phyloP scores from a whole-genome alignment of 495 filamentous ascomycete genomes.

The Cryomyces minteri region DNA sequence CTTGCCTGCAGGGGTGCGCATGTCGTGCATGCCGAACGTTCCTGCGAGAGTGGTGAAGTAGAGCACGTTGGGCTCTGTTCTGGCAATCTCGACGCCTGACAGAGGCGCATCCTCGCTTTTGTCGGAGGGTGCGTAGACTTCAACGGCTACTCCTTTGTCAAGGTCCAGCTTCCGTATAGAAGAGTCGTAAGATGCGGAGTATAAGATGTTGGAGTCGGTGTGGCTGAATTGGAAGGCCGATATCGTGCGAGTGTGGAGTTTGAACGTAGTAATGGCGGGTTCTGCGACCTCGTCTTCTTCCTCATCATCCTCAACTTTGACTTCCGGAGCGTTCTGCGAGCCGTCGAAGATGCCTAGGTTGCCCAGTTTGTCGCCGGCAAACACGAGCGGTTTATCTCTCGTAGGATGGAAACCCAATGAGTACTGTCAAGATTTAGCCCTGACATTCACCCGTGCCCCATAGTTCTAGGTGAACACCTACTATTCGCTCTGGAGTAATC shows the following conservation, averaged over 20 bases:
- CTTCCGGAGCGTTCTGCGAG: conserved; percentile 41
- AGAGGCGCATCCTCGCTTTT: conserved; percentile 54
- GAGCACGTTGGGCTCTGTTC: conserved; percentile 49
- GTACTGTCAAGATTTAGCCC: conserved; percentile 23
- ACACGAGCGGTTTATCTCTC: conserved; percentile 68
- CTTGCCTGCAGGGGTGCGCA: conserved; percentile 34
- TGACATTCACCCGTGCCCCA: too few species aligned
- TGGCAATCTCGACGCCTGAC: conserved; percentile 61
- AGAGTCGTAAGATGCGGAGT: conserved; percentile 85
- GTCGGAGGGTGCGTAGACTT: conserved; percentile 59
- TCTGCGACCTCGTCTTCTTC: conserved; percentile 44
- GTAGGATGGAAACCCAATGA: conserved; percentile 79
- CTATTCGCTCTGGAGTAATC: conserved; percentile 70
- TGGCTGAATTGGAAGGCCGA: conserved; percentile 61
- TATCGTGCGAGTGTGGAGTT: conserved; percentile 80
- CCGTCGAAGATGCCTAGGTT: conserved; percentile 87
- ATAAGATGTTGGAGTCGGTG: conserved; percentile 47
- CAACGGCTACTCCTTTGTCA: conserved; percentile 52
- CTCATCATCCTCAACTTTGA: conserved; percentile 25
- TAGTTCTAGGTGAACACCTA: too few species aligned
- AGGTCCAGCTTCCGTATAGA: conserved; percentile 80
- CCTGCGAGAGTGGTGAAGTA: conserved; percentile 82
- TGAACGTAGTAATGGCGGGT: conserved; percentile 68
- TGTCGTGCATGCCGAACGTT: conserved; percentile 58
- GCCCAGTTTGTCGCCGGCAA: conserved; percentile 89